Evolutionary conservation across 768 basidiomycete species (phyloP).

Genomic region (Rhizopogon roseolus): DNA sequence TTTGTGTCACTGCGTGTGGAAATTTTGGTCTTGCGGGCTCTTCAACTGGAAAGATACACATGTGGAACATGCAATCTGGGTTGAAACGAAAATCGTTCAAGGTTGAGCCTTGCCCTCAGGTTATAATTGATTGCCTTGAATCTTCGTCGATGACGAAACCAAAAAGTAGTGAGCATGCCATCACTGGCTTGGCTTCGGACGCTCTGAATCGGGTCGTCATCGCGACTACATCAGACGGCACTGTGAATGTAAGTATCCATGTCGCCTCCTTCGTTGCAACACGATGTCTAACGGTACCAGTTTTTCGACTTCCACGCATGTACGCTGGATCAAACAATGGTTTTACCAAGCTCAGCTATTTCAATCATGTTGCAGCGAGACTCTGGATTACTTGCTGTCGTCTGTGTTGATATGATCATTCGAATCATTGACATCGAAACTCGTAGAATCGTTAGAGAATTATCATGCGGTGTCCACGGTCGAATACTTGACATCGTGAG

Average conservation of each 20-base stretch:
- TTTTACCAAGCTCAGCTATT: conserved; percentile 62
- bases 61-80: conserved; percentile 99
- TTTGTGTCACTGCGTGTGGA: conserved; percentile 90
- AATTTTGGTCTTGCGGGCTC: conserved; percentile 90
- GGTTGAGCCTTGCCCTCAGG: conserved; percentile 59
- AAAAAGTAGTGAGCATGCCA: conserved; percentile 43
- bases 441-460: conserved; percentile 77
- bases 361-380: conserved; percentile 78
- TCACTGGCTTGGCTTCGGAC: conserved; percentile 85
- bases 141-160: conserved; percentile 32
- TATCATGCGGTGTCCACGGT: conserved; percentile 71
- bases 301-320: conserved; percentile 96
- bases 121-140: conserved; percentile 41
- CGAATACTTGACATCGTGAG: conserved; percentile 86
- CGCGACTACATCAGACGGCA: conserved; percentile 85
- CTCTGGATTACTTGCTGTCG: conserved; percentile 74
- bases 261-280: background rate
- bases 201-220: conserved; percentile 77
- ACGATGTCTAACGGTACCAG: conserved; percentile 34
- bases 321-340: conserved; percentile 60
- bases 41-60: conserved; percentile 71
- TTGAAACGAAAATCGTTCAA: conserved; percentile 74
- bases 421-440: conserved; percentile 93
- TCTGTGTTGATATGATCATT: conserved; percentile 84
- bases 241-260: conserved; percentile 64